phyloP scores from a whole-genome alignment of 768 basidiomycete genomes.

The Gyrodon lividus region DNA sequence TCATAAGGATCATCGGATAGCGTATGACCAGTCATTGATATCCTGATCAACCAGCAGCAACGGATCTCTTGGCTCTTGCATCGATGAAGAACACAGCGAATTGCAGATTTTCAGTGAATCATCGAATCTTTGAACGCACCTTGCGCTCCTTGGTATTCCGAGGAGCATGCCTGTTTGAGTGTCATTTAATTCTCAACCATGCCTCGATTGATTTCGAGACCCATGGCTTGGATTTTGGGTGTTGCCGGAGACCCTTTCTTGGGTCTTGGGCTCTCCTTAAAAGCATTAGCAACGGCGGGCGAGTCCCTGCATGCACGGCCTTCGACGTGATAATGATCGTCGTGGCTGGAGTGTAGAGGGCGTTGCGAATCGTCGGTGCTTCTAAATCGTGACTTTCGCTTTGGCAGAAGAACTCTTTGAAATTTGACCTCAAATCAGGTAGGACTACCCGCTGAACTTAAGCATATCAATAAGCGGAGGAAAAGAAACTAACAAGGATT shows the following conservation, averaged over 20 bases:
- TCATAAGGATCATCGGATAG: no score
- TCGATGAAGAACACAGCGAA: constrained; percentile 82
- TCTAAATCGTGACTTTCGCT: no score
- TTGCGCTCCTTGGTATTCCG: constrained; percentile 76
- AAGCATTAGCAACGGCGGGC: no score
- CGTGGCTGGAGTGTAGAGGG: constrained; percentile 21
- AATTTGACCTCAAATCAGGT: constrained; percentile 80
- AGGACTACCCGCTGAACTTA: constrained; percentile 85
- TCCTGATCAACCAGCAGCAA: no score
- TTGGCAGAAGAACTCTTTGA: no score
- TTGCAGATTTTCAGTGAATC: constrained; percentile 57
- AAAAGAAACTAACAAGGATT: constrained; percentile 92
- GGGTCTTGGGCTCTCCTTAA: no score
- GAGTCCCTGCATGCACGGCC: no score
- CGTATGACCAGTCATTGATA: no score
- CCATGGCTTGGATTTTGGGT: no score
- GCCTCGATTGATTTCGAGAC: no score
- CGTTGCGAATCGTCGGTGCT: background rate
- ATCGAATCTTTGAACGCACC: constrained; percentile 83
- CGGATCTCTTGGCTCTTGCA: constrained; percentile 77
- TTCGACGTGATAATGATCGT: constrained; percentile 56
- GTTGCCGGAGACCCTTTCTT: no score
- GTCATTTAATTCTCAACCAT: no score
- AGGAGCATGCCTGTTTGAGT: constrained; percentile 77
- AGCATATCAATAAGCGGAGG: constrained; percentile 89